Conservation (phyloP, 257 asterid species). For the Forsythia suspensa region DNA sequence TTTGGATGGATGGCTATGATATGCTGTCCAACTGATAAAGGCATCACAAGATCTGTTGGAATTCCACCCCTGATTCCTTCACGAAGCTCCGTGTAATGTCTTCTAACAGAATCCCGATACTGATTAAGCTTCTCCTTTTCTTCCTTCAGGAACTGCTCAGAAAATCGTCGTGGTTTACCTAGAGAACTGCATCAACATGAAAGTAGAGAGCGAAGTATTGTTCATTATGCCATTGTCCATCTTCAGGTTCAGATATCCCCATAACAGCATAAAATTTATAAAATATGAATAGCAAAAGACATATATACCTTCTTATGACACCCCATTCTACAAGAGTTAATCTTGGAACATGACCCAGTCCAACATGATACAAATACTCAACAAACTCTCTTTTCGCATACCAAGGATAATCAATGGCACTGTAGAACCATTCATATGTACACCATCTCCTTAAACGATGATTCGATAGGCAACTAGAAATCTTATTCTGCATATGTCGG, state of each 20-base stretch:
- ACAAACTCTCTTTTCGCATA: constrained; percentile 88
- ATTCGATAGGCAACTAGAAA: constrained; percentile 32
- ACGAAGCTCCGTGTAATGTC: constrained; percentile 83
- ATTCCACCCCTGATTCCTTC: constrained; percentile 83
- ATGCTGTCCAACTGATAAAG: constrained; percentile 94
- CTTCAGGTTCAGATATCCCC: background rate
- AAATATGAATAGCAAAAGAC: background rate
- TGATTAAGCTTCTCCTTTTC: constrained; percentile 90
- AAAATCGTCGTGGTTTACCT: constrained; percentile 91
- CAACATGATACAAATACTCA: constrained; percentile 78
- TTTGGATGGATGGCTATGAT: constrained; percentile 94
- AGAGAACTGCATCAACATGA: constrained; percentile 66
- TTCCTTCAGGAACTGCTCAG: constrained; percentile 89
- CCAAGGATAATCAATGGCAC: constrained; percentile 98
- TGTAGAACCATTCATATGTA: constrained; percentile 87
- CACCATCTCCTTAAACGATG: constrained; percentile 79
- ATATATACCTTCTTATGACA: constrained; percentile 52
- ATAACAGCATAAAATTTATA: background rate
- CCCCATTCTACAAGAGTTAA: constrained; percentile 62
- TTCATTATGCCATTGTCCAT: background rate
- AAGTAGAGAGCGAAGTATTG: constrained; percentile 14
- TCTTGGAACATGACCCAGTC: constrained; percentile 58
- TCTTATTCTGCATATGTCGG: too few species aligned
- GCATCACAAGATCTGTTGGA: constrained; percentile 88
- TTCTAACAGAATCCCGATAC: constrained; percentile 86